Evolutionary conservation across 2,329 filamentous ascomycete genomes (phyloP).

Genomic region (Rugonectria rugulosa): DNA sequence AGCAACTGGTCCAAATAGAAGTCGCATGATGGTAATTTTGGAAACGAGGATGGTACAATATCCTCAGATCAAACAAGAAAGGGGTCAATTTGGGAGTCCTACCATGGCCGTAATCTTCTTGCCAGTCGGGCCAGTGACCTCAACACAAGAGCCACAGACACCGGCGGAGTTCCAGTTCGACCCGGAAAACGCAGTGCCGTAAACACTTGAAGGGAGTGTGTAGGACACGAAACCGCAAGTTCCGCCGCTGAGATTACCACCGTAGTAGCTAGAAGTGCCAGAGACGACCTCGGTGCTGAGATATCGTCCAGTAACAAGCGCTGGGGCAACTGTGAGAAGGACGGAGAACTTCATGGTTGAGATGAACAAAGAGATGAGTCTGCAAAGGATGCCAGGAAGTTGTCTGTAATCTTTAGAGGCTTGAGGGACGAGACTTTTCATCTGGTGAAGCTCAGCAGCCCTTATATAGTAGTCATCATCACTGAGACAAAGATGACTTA

Average conservation of each 20-base stretch:
- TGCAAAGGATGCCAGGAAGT: neutral
- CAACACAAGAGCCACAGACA: slow-evolving; percentile 68
- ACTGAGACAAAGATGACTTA: too few species aligned
- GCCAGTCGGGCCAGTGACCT: slow-evolving; percentile 64
- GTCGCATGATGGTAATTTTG: too few species aligned
- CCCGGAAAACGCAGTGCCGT: slow-evolving; percentile 68
- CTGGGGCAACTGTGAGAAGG: neutral
- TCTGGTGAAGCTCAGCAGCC: neutral
- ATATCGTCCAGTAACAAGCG: neutral
- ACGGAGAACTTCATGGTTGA: neutral
- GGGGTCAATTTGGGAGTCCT: slow-evolving; percentile 27
- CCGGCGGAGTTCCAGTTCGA: slow-evolving; percentile 62
- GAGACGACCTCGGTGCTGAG: slow-evolving; percentile 22
- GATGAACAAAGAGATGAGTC: neutral
- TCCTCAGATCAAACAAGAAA: too few species aligned
- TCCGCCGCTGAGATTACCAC: slow-evolving; percentile 64
- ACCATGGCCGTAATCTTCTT: slow-evolving; percentile 69
- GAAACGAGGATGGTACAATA: too few species aligned
- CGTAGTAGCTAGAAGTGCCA: slow-evolving; percentile 56
- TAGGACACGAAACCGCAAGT: slow-evolving; percentile 70
- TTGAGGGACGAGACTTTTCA: neutral
- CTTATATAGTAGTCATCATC: neutral
- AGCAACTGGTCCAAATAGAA: neutral
- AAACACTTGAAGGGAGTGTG: slow-evolving; percentile 64
- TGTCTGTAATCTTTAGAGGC: neutral